Evolutionary conservation across 805 yeast genomes (phyloP), one percentile per base, ranked within the genome.

Genomic region (Myxozyma monticola): DNA sequence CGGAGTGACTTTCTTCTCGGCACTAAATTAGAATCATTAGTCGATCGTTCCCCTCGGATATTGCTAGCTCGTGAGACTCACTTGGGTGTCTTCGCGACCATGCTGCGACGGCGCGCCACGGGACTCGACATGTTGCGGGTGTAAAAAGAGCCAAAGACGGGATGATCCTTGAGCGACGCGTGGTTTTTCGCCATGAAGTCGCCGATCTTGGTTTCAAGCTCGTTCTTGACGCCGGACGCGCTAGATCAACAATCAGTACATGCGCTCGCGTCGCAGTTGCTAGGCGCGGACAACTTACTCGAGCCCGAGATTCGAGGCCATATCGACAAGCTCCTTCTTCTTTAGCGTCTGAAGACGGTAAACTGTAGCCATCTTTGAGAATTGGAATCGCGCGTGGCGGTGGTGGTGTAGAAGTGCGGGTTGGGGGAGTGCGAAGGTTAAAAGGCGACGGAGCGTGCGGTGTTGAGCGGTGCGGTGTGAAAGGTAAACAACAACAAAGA

Each of bases 301-400:
- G 45, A 73, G 54, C 25, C 65, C 65, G 52, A 74, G 67, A 31
- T 62, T 64, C 14, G 60, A 51, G 18, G 76, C 74, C 41, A 74
- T 59, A 17, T 63, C 64, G 47, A 67, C 65, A 43, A 74, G 66
- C 20, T 67, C 67, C 28, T 64, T 61, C 63, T 74, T 74, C 47
- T 65, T 70, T 63, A 72, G 54, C 41, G 61, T 60, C 49, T 65
- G 62, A 53, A 72, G 63, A n/a, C 54, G 52, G 25, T 29, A 44
- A n/a, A 24, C 35, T 17, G 44, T 20, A 4, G 21, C 17, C 54
- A 50, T 50, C 20, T 24, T 45, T 10, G 10, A 12, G 26, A 17
- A 7, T 9, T 3, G 29, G 12, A 24, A 8, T 14, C 14, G 10
- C n/a, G n/a, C n/a, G n/a, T n/a, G n/a, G n/a, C n/a, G n/a, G n/a